phyloP scores from a whole-genome alignment of 2,329 filamentous ascomycete genomes.

The Sarocladium strictum region DNA sequence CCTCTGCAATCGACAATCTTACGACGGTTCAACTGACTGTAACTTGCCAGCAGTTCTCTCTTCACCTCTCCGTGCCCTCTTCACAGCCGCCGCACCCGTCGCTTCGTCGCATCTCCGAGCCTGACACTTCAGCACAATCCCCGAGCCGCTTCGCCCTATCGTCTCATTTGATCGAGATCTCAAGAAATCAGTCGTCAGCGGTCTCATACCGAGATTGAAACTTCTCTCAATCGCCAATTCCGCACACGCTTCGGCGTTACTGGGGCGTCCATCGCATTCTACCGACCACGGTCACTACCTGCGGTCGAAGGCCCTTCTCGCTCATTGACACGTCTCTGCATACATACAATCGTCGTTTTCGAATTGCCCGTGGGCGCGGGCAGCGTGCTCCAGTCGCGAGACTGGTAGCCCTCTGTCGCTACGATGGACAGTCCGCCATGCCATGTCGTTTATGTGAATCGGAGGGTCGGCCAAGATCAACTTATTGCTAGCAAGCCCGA shows the following conservation, averaged over 20 bases:
- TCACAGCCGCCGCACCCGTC: background rate
- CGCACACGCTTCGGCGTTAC: background rate
- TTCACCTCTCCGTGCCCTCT: background rate
- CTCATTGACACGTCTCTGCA: background rate
- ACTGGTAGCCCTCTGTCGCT: slow-evolving; percentile 51
- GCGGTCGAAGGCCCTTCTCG: background rate
- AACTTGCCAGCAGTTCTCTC: too few species aligned
- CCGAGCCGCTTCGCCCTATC: background rate
- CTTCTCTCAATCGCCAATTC: background rate
- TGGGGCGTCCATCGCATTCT: background rate
- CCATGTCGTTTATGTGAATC: slow-evolving; percentile 57
- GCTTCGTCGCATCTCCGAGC: background rate
- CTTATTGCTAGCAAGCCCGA: slow-evolving; percentile 26
- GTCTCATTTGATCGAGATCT: background rate
- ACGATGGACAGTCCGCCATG: slow-evolving; percentile 53
- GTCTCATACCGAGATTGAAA: background rate
- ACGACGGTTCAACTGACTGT: too few species aligned
- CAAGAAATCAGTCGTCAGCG: background rate
- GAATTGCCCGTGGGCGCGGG: slow-evolving; percentile 26
- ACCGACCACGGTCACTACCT: background rate
- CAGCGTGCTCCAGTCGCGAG: slow-evolving; percentile 54
- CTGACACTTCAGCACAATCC: background rate
- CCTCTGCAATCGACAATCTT: background rate
- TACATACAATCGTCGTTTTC: background rate
- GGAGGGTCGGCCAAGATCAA: slow-evolving; percentile 42